Evolutionary conservation across 2,329 filamentous ascomycete genomes (phyloP), one percentile per base, ranked within the genome.

Genomic region (Calonectria naviculata): DNA sequence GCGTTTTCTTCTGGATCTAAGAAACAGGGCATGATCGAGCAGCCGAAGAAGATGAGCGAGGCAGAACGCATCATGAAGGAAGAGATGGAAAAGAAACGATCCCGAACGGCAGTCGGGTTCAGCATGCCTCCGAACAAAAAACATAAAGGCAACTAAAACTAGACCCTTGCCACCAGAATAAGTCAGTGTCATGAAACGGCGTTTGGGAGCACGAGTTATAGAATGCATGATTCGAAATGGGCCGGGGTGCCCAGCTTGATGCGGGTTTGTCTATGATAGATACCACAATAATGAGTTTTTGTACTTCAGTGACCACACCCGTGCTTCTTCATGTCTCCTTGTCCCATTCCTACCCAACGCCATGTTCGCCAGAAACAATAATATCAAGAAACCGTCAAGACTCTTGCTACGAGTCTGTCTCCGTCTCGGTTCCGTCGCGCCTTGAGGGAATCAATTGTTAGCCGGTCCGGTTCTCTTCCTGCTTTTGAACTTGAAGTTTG

Each of bases 1-100:
- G 91, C 92, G 0, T 84, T 94, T 2, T 81, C 82, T 0, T 84
- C 85, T 0, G 88, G 89, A 1, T 85, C 88, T 4, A 94, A 94
- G 82, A 94, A 94, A 80, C 73, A 81, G 1, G 77, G 84, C 36
- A 88, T 86, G 13, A 84, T 89, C 4, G 90, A 91, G 72, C 89
- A 89, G 66, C 92, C 91, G 2, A 95, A 94, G 87, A 97, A 94
- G 78, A 96, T 97, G 89, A 96, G 93, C 78, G 94, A 97, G 80
- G 93, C 92, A 4, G 95, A 96, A 83, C 89, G 93, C 65, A 97
- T 97, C 78, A 98, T 97, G 95, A 94, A 93, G 82, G 93, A 94
- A 77, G 93, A 95, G 79, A 88, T 94, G 83, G 93, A 95, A 76
- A 87, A 89, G 74, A 95, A 95, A 80, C 87, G 92, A 67, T 83